Percentiles rank a stretch among this genome's conserved stretches.
Conservation (phyloP, 768 basidiomycete species). For the Cystofilobasidium ferigula region DNA sequence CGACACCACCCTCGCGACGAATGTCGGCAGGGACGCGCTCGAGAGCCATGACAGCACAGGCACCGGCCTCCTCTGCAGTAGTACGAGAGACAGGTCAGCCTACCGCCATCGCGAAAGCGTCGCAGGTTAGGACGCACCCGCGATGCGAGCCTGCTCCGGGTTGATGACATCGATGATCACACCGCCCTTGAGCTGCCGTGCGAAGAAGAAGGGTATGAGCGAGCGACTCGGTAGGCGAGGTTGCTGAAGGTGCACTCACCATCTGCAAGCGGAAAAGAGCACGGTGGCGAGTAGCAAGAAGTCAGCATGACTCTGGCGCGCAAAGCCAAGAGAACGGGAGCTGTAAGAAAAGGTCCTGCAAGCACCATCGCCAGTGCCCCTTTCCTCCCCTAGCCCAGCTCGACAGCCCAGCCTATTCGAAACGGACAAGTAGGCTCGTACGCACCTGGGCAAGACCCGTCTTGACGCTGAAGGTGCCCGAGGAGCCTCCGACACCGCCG, state of each 20-base stretch:
- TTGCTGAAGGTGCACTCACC: no score
- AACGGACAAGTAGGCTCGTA: background rate
- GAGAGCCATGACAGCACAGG: constrained; percentile 90
- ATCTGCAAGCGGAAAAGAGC: no score
- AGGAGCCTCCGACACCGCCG: constrained; percentile 16
- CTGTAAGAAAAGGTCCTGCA: no score
- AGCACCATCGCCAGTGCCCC: no score
- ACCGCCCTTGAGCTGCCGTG: constrained; percentile 26
- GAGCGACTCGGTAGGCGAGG: no score
- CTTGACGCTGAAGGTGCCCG: constrained; percentile 52
- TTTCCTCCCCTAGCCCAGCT: background rate
- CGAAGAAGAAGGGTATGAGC: background rate
- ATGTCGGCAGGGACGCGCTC: constrained; percentile 95
- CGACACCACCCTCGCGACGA: constrained; percentile 79
- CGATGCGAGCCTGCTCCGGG: constrained; percentile 67
- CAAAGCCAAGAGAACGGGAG: no score
- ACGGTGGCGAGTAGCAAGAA: no score
- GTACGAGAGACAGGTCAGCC: background rate
- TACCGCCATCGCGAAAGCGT: background rate
- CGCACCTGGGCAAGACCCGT: constrained; percentile 82
- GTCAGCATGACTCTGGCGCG: no score
- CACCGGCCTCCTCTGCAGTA: constrained; percentile 70
- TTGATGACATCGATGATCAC: constrained; percentile 81
- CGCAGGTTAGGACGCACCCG: constrained; percentile 41
- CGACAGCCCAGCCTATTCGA: no score